phyloP scores from a whole-genome alignment of 352 stramenopile species.

The Phytophthora ohioensis region DNA sequence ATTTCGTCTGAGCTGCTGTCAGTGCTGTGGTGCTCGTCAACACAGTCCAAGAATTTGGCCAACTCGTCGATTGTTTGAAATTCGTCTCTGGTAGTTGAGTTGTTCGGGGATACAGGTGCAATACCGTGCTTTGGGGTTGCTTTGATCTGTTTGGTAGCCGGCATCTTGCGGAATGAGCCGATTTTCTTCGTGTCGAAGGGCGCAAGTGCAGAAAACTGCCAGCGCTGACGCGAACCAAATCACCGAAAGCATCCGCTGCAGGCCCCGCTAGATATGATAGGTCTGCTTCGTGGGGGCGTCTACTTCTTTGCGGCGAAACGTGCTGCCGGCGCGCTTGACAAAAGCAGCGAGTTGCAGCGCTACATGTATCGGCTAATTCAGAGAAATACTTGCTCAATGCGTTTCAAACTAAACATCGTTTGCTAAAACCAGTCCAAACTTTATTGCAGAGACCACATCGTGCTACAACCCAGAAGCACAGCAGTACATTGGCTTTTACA shows the following conservation, averaged over 20 bases:
- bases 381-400: no score
- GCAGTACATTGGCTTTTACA: no score
- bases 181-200: neutral
- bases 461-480: no score
- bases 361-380: no score
- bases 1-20: constrained; percentile 23
- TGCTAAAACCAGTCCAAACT: no score
- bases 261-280: no score
- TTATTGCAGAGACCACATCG: no score
- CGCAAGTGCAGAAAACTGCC: constrained; percentile 20
- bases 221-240: constrained; percentile 3
- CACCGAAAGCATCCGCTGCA: constrained; percentile 12
- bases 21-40: constrained; percentile 14
- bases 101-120: constrained; percentile 2
- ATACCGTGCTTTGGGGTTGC: neutral
- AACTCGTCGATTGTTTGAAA: constrained; percentile 25
- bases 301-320: no score
- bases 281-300: no score
- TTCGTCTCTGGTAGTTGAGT: constrained; percentile 1
- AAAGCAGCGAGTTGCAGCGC: no score
- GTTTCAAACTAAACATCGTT: no score
- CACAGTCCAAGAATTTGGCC: constrained; percentile 12
- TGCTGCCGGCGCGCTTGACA: no score
- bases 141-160: constrained; percentile 11
- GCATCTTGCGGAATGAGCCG: constrained; percentile 24